Evolutionary conservation across 164 flowering plant genomes (phyloP), one percentile per base, ranked within the genome.

Genomic region (Vitis amurensis): DNA sequence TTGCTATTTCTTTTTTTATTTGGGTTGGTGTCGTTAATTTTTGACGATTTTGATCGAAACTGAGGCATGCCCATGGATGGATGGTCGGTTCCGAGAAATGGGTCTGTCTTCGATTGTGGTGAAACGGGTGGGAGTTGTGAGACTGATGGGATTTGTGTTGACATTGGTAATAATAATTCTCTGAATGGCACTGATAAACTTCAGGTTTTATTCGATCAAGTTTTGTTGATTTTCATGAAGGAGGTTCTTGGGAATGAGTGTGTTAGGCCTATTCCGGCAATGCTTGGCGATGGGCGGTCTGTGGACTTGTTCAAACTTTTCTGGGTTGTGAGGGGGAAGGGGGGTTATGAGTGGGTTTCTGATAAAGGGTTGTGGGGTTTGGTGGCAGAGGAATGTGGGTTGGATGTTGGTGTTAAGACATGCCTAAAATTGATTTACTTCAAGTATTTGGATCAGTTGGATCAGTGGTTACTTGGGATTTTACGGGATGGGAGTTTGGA

Each of bases 261-360:
- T 16, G 17, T 74, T 74, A 70, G 83, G 77, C 82, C 88, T 15
- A 9, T 82, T 16, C 93, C 87, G 5, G 81, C 78, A 37, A 57
- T 73, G 71, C 71, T 86, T 13, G 83, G 82, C 9, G 82, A 83
- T 70, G 89, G 89, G 65, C 74, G 61, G 48, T 47, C 71, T 1
- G 74, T 76, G 31, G 91, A 89, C 75, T 82, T 87, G 83, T 82
- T 84, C 66, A 71, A 77, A 30, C 79, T 89, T 49, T 87, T 82
- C 51, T 73, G 83, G 71, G 72, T 78, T 0, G 91, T 86, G 61
- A 75, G 81, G 71, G 71, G 71, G 56, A 74, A 73, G 19, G 91
- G 91, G 6, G 93, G 91, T 5, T 83, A 72, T 64, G 78, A 74
- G 50, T 2, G 27, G n/a, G 91, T 89, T 44, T 73, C 87, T 3